These are phyloP conservation scores for Tremella yokohamensis DNA, from an alignment of 768 basidiomycete genomes.

Conservation along the genomic window DNA sequence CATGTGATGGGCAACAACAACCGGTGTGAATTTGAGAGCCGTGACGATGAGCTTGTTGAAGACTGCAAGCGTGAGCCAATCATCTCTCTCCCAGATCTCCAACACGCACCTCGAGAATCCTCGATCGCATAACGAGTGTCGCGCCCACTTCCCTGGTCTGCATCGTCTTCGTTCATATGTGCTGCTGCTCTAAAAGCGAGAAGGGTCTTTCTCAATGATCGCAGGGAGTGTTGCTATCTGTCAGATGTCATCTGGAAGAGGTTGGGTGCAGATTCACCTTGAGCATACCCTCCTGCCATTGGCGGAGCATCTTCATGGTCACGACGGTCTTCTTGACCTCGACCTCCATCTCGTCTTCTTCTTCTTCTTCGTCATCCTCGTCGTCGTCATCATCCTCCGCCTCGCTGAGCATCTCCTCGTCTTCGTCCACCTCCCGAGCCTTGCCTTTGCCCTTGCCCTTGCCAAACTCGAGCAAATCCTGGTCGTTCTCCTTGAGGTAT, in stretches of 20 bases:
- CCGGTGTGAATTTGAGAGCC: conserved; percentile 80
- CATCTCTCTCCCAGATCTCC: neutral
- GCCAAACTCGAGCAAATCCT: conserved; percentile 75
- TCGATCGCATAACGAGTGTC: conserved; percentile 82
- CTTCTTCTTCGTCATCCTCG: conserved; percentile 62
- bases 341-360: conserved; percentile 56
- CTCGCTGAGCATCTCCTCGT: conserved; percentile 54
- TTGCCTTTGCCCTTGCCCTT: conserved; percentile 48
- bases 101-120: conserved; percentile 63
- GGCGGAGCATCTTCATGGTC: conserved; percentile 59
- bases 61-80: conserved; percentile 60
- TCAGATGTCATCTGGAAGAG: neutral
- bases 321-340: conserved; percentile 42
- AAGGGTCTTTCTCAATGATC: conserved; percentile 74
- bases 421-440: conserved; percentile 53
- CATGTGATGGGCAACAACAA: conserved; percentile 78
- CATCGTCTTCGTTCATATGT: conserved; percentile 80
- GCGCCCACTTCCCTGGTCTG: conserved; percentile 50
- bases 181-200: conserved; percentile 88
- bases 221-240: conserved; percentile 73
- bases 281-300: conserved; percentile 85
- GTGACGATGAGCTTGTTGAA: conserved; percentile 90
- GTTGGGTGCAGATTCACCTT: conserved; percentile 57
- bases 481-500: conserved; percentile 93
- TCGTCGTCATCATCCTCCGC: conserved; percentile 54